Base-by-base conservation (phyloP, 805 yeast genomes). In the Ogataea ganodermae region DNA sequence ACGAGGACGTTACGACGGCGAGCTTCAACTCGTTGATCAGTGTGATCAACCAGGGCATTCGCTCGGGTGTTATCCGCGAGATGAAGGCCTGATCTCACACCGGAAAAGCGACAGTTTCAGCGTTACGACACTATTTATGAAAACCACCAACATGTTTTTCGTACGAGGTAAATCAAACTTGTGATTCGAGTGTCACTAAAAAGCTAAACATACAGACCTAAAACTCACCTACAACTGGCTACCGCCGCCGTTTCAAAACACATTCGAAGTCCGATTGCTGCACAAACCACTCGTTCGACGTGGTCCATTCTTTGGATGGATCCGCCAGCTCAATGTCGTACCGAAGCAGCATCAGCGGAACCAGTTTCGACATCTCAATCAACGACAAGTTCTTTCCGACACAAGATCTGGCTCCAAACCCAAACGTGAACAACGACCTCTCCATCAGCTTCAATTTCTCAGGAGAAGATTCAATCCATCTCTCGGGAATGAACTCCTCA, bases 1-100 rank as follows among this genome's bases (percentile, higher is more conserved):
- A 78, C 60, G 80, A 74, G 55, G 83, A 79, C 65, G 81, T 76
- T 33, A 71, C 81, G 7, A 78, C 74, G 51, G 81, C 83, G 22
- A 75, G 81, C 31, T 73, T 77, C 61, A 69, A 75, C 48, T 74
- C 82, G 3, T 59, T 79, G 40, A 55, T 78, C 17, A 76, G 80
- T 30, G 71, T 77, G 40, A 65, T 79, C 48, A 79, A 79, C 44
- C 57, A 56, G 37, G 57, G 58, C 28, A 53, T 63, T 13, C 48
- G 53, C 24, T 52, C 36, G 12, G 60, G 61, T 10, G 48, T 61
- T n/a, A 50, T 63, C 22, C 50, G 42, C 28, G 53, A 55, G 37
- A 55, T 55, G 58, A 26, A 24, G 14, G 23, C 22, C 6, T 33
- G 14, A 9, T 4, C 23, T 31, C 10, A 6, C 6, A 27, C 31